Evolutionary conservation across 805 yeast species (phyloP), one percentile per base, ranked within the genome.

Genomic region (Pichia californica): DNA sequence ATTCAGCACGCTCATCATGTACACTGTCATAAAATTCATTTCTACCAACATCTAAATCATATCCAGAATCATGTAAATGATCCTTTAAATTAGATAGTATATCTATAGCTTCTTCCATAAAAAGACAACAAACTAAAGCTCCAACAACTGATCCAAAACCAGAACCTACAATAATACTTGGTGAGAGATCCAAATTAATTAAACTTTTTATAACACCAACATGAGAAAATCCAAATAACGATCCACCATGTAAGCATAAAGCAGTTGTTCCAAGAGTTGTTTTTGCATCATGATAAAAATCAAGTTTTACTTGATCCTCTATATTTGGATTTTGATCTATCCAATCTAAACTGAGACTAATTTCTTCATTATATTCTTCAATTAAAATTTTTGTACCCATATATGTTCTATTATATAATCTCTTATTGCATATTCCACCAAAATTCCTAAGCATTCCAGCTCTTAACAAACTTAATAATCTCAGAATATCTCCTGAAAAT

Each of bases 61-160:
- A 74, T 51, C 81, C 61, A 58, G 78, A 43, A 16, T 36, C n/a
- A 14, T 41, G 13, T 44, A 49, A 36, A 10, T 31, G 31, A 27
- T 23, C 14, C 18, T 52, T 75, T 72, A 47, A 73, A 54, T 52
- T 67, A 57, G 53, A 40, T 16, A 79, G 59, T 11, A 71, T 64
- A 4, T 60, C 64, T 1, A 64, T 63, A 6, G 89, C 64, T 52
- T 87, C 93, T 2, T 73, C 74, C 41, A 81, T 85, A 3, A 77
- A 70, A 48, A 84, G 66, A 11, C 87, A 77, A 55, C 97, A 88
- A 1, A 84, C 85, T 30, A 88, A 67, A 0, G 95, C 79, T 0
- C 96, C 98, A 16, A 89, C 88, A 2, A 89, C 82, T 0, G 98
- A 94, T 1, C 99, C 99, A 47, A 88, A 84, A 0, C 96, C 93